phyloP scores from a whole-genome alignment of 352 stramenopile genomes.

The Thalassiosira mediterranea region DNA sequence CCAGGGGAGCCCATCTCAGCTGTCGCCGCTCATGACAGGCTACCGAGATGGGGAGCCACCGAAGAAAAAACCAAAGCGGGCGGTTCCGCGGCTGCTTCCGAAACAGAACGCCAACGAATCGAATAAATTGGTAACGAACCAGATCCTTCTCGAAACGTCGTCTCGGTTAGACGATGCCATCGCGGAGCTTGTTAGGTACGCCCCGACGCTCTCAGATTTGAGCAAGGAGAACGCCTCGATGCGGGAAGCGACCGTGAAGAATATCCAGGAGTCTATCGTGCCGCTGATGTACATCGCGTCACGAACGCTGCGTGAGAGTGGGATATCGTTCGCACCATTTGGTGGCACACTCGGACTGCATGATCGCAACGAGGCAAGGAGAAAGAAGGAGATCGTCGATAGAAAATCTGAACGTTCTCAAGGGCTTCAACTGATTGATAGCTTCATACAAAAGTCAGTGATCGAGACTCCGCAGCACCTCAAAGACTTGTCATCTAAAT shows the following conservation, averaged over 20 bases:
- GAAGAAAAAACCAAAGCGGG: too few species aligned
- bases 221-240: background rate
- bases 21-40: too few species aligned
- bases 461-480: too few species aligned
- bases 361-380: constrained; percentile 4
- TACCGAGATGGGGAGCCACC: too few species aligned
- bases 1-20: too few species aligned
- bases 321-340: constrained; percentile 8
- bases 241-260: background rate
- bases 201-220: background rate
- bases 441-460: too few species aligned
- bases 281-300: background rate
- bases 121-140: constrained; percentile 18
- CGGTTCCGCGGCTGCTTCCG: too few species aligned
- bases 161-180: constrained; percentile 13
- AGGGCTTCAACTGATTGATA: too few species aligned
- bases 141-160: constrained; percentile 14
- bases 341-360: background rate
- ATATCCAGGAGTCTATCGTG: background rate
- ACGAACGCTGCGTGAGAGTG: background rate
- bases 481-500: too few species aligned
- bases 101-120: too few species aligned
- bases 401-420: too few species aligned
- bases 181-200: background rate
- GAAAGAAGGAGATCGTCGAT: background rate